Percentiles rank a stretch among this genome's conserved stretches.
These are phyloP conservation scores for Sarocladium oryzae DNA, from an alignment of 2,329 filamentous ascomycete species.

Conservation along the genomic window DNA sequence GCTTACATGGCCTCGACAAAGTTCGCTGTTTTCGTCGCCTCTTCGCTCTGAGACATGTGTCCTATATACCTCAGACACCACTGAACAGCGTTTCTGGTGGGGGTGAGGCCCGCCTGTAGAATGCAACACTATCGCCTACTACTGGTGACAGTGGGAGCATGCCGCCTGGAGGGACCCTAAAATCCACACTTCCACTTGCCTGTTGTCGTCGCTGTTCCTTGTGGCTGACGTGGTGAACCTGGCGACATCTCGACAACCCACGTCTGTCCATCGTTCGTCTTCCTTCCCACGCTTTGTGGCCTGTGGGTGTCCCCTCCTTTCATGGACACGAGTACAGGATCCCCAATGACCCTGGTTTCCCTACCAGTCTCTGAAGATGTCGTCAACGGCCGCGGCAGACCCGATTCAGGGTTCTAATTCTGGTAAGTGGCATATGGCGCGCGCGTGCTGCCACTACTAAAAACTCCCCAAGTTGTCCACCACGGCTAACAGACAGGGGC, in stretches of 20 bases:
- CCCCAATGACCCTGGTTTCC: neutral
- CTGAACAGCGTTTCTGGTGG: neutral
- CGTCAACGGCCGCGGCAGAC: conserved; percentile 29
- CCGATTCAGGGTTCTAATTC: conserved; percentile 28
- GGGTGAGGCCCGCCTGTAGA: neutral
- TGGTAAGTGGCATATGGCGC: conserved; percentile 21
- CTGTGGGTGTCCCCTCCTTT: neutral
- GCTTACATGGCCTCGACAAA: neutral
- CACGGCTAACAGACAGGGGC: conserved; percentile 11
- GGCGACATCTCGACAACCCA: conserved; percentile 4
- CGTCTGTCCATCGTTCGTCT: conserved; percentile 9
- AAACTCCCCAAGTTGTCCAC: neutral
- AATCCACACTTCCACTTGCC: conserved; percentile 12
- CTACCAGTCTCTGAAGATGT: conserved; percentile 26
- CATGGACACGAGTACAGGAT: neutral
- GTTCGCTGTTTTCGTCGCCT: neutral
- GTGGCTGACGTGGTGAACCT: conserved; percentile 19
- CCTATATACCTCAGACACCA: neutral
- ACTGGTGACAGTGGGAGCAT: neutral
- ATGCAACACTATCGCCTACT: too few relatives aligned
- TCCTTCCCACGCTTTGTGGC: conserved; percentile 12
- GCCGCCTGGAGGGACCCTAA: conserved; percentile 9
- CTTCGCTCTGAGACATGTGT: neutral
- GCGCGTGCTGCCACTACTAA: neutral
- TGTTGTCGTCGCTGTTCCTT: neutral